These are phyloP conservation scores for Fusarium irregulare DNA, from an alignment of 2,329 filamentous ascomycete genomes.

Conservation along the genomic window DNA sequence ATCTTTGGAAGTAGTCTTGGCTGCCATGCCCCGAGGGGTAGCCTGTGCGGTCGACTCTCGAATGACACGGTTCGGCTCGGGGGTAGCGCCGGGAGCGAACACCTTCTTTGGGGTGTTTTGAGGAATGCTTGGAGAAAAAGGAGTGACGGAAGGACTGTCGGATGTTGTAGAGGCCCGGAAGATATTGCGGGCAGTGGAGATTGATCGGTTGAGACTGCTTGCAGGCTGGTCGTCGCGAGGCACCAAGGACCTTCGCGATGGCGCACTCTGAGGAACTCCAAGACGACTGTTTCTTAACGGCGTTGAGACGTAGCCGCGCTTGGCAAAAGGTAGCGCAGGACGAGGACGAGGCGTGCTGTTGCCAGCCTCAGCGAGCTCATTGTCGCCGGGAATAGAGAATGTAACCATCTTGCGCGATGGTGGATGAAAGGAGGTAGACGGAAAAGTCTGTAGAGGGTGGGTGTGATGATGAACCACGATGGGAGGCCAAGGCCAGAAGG, in stretches of 20 bases:
- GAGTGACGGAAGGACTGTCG: constrained; percentile 47
- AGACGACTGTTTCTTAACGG: constrained; percentile 52
- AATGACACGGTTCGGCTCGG: constrained; percentile 56
- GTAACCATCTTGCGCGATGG: constrained; percentile 51
- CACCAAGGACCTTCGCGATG: constrained; percentile 51
- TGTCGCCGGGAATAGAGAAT: constrained; percentile 54
- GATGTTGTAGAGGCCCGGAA: constrained; percentile 55
- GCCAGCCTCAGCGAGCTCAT: constrained; percentile 46
- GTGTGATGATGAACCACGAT: constrained; percentile 23
- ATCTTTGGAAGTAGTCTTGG: constrained; percentile 61
- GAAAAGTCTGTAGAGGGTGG: constrained; percentile 19
- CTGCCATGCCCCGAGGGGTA: constrained; percentile 61
- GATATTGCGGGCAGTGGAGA: constrained; percentile 55
- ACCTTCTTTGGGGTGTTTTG: constrained; percentile 60
- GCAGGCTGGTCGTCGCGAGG: constrained; percentile 52
- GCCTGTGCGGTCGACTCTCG: constrained; percentile 61
- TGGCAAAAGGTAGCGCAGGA: constrained; percentile 58
- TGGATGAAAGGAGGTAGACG: constrained; percentile 6
- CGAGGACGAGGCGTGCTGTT: constrained; percentile 55
- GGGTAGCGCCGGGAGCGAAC: constrained; percentile 60
- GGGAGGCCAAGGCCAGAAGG: constrained; percentile 27
- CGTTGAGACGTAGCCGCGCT: constrained; percentile 56
- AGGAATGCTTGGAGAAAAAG: constrained; percentile 61
- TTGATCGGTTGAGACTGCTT: constrained; percentile 52
- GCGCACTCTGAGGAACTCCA: constrained; percentile 54